Percentiles rank a stretch among this genome's conserved stretches.
Conservation (phyloP, 768 basidiomycete species). For the Lentinula sp. region DNA sequence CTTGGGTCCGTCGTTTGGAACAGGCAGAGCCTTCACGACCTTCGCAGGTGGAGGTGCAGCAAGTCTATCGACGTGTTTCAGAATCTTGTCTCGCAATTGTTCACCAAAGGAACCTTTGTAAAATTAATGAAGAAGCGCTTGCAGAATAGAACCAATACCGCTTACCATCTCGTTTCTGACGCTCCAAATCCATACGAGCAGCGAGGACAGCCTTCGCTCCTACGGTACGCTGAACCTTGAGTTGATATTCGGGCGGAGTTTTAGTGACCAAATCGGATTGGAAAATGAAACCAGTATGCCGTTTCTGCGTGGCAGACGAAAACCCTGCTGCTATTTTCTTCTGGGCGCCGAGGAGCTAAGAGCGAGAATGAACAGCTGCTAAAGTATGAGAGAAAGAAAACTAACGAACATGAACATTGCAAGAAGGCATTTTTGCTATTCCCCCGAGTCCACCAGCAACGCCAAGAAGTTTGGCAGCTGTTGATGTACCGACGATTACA, state of each 20-base stretch:
- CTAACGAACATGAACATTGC: constrained; percentile 82
- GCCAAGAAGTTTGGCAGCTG: constrained; percentile 96
- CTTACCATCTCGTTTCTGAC: constrained; percentile 74
- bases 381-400: not conserved
- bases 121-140: not conserved
- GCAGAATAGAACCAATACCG: constrained; percentile 1
- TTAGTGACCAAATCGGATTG: constrained; percentile 85
- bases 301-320: constrained; percentile 77
- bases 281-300: constrained; percentile 96
- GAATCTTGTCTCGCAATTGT: constrained; percentile 78
- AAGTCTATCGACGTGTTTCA: constrained; percentile 85
- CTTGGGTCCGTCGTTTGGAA: constrained; percentile 93
- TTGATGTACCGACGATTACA: constrained; percentile 96
- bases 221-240: constrained; percentile 89
- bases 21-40: constrained; percentile 86
- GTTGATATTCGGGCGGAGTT: constrained; percentile 83
- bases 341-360: constrained; percentile 87
- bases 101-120: constrained; percentile 71
- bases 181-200: constrained; percentile 91
- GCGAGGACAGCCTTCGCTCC: constrained; percentile 89
- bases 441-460: constrained; percentile 91
- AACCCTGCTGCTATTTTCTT: constrained; percentile 91
- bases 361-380: not conserved
- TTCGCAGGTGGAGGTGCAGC: constrained; percentile 93
- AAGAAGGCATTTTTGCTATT: constrained; percentile 89